Evolutionary conservation across 2,329 filamentous ascomycete genomes (phyloP).

Genomic region (Aspergillus ustus): DNA sequence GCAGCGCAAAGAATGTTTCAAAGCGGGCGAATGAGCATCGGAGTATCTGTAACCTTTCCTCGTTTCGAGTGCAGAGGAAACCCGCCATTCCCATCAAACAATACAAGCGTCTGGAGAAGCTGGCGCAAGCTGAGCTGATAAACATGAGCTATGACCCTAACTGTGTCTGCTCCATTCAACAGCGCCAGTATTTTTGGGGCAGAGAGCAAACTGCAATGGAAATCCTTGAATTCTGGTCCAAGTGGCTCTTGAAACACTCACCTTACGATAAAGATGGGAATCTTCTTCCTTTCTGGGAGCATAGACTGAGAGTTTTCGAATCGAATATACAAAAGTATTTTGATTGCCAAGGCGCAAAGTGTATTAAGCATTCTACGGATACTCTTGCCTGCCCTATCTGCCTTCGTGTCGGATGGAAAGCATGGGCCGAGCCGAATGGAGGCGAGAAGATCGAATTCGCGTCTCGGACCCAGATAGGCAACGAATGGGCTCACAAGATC

Average conservation of each 20-base stretch:
- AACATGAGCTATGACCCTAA: conserved; percentile 13
- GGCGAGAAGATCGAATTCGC: conserved; percentile 11
- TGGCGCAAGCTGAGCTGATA: conserved; percentile 18
- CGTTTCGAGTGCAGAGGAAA: conserved; percentile 1
- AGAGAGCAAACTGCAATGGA: conserved; percentile 9
- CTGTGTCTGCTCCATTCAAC: conserved; percentile 14
- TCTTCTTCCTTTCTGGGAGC: conserved; percentile 21
- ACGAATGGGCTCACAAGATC: conserved; percentile 10
- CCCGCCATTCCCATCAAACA: conserved; percentile 11
- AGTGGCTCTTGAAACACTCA: conserved; percentile 16
- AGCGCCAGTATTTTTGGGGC: conserved; percentile 18
- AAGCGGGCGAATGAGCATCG: conserved; percentile 14
- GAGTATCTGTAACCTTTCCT: conserved; percentile 13
- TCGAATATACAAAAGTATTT: conserved; percentile 3
- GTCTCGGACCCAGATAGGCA: conserved; percentile 12
- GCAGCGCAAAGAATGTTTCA: conserved; percentile 16
- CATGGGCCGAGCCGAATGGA: conserved; percentile 11
- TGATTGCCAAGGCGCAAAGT: conserved; percentile 6
- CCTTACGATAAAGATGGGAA: conserved; percentile 16
- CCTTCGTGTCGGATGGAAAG: conserved; percentile 21
- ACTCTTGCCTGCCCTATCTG: conserved; percentile 19
- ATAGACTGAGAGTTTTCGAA: conserved; percentile 14
- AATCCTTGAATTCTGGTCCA: conserved; percentile 20
- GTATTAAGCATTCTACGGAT: background rate
- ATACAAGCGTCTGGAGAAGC: conserved; percentile 20